Conservation (phyloP, 106 monocot genomes). For the Dactylorhiza incarnata region DNA sequence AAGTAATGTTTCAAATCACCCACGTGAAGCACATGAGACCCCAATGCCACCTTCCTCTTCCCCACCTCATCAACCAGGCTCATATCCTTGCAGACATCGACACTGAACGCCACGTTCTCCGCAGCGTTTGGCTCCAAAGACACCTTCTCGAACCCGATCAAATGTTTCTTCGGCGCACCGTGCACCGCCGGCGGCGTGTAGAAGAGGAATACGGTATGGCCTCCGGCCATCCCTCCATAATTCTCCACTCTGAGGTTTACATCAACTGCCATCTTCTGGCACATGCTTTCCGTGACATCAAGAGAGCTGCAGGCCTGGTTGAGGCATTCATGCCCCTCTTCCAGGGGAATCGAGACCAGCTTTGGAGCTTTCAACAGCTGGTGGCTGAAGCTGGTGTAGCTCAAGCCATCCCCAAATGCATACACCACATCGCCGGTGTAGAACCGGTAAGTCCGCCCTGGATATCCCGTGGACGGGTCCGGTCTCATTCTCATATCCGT, state of each 20-base stretch:
- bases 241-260: conserved; percentile 55
- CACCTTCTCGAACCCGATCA: conserved; percentile 85
- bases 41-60: conserved; percentile 63
- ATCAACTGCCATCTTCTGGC: conserved; percentile 41
- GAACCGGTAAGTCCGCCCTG: conserved; percentile 89
- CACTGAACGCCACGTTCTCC: conserved; percentile 54
- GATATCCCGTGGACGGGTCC: conserved; percentile 53
- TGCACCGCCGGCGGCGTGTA: conserved; percentile 65
- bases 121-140: conserved; percentile 21
- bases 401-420: conserved; percentile 78
- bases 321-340: conserved; percentile 43
- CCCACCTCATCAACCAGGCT: conserved; percentile 77
- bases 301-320: conserved; percentile 49
- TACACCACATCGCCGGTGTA: conserved; percentile 83
- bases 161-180: conserved; percentile 65
- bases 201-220: conserved; percentile 80
- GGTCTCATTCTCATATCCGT: conserved; percentile 94
- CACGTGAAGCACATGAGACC: conserved; percentile 70
- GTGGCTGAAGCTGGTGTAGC: conserved; percentile 62
- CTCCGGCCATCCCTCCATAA: conserved; percentile 32
- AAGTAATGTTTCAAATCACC: conserved; percentile 81
- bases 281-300: conserved; percentile 29
- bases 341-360: conserved; percentile 41
- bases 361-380: conserved; percentile 51
- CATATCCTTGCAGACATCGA: conserved; percentile 85